Conservation (phyloP, 2,329 filamentous ascomycete species). For the Alternaria solani region DNA sequence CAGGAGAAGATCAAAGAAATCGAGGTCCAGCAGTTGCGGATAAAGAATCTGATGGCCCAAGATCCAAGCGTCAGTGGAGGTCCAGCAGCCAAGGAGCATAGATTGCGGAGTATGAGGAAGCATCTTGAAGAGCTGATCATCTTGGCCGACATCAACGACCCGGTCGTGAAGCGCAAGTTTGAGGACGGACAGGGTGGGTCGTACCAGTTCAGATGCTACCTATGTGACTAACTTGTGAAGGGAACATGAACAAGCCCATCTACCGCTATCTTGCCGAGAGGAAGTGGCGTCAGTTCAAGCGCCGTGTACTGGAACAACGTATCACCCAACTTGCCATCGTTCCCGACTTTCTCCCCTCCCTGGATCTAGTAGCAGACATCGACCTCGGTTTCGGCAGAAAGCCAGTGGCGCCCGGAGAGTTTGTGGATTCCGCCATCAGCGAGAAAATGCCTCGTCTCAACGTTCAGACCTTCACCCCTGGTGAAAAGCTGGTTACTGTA, state of each 20-base stretch:
- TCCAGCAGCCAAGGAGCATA: constrained; percentile 69
- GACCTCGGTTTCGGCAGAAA: constrained; percentile 78
- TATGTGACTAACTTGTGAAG: constrained; percentile 57
- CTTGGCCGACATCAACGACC: constrained; percentile 92
- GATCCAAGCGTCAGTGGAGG: constrained; percentile 68
- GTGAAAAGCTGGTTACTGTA: constrained; percentile 82
- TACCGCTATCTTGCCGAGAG: constrained; percentile 88
- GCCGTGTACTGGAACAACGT: constrained; percentile 81
- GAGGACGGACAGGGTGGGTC: constrained; percentile 85
- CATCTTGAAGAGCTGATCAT: constrained; percentile 85
- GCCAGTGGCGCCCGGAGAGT: constrained; percentile 76
- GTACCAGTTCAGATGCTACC: background rate
- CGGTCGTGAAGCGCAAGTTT: constrained; percentile 88
- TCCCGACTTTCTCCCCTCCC: constrained; percentile 83
- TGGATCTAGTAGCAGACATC: constrained; percentile 81
- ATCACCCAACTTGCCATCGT: constrained; percentile 86
- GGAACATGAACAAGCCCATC: constrained; percentile 94
- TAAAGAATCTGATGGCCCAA: constrained; percentile 70
- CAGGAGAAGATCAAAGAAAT: constrained; percentile 82
- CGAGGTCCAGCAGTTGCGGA: constrained; percentile 69
- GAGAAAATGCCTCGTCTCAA: constrained; percentile 77
- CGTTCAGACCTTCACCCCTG: constrained; percentile 84
- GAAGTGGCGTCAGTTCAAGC: constrained; percentile 87
- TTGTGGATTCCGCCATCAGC: constrained; percentile 77
- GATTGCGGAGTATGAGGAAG: constrained; percentile 73